Base-by-base conservation (phyloP, 495 filamentous ascomycete species). In the Tuber microsphaerosporum region DNA sequence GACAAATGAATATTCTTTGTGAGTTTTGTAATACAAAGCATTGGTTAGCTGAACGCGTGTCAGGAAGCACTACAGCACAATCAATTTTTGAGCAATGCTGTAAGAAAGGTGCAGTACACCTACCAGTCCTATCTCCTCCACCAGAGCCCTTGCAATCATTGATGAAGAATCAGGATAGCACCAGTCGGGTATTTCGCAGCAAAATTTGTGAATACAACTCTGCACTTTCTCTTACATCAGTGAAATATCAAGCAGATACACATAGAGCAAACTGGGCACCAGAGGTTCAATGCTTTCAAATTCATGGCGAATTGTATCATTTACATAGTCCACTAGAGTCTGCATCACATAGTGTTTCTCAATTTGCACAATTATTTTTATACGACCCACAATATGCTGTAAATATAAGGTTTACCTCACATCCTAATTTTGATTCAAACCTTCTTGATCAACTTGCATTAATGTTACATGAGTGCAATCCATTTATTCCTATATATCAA, bases 41-140 rank as follows among this genome's bases (percentile, higher is more conserved):
- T 48, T 22, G 19, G 46, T 48, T 22, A 0, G 7, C 3, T 48
- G 20, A 48, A 48, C 3, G 19, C 46, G 8, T 9, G 22, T 48
- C 20, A 48, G 46, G 6, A 48, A 48, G 20, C 6, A 48, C 5
- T 8, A 17, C 5, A 22, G 7, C 16, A 22, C 5, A 19, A 4
- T 22, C 7, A 7, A 9, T 51, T n/a, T 51, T 51, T 51, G 22
- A 51, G 10, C 20, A 51, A n/a, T 51, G 20, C 2, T 51, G 48
- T n/a, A 51, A 51, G 8, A 51, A 51, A n/a, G 48, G 22, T n/a
- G 22, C 46, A 51, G 48, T n/a, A n/a, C 1, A 51, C 7, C 20
- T 51, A 6, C 22, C 0, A 2, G 0, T 6, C 2, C 0, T 51
- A 51, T n/a, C n/a, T 9, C 7, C 20, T 2, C 7, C 1, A n/a